These are phyloP conservation scores for Karstenula rhodostoma DNA, from an alignment of 2,329 filamentous ascomycete species.

Conservation along the genomic window DNA sequence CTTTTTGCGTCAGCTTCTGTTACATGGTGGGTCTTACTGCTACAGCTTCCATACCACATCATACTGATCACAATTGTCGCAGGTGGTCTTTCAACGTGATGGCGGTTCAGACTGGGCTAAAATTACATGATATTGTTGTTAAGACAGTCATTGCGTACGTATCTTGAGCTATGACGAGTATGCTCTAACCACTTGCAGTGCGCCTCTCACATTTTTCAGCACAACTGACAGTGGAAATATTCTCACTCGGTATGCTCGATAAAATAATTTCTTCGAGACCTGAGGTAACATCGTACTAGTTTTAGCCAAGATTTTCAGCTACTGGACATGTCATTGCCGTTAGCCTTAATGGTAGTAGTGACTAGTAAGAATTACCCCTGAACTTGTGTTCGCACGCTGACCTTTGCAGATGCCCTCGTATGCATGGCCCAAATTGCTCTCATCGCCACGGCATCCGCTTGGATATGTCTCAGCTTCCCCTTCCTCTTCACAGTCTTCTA, in stretches of 20 bases:
- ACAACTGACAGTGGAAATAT: slow-evolving; percentile 8
- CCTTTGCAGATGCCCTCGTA: not conserved
- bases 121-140: slow-evolving; percentile 12
- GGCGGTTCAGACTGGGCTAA: slow-evolving; percentile 4
- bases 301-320: slow-evolving; percentile 23
- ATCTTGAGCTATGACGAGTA: no score
- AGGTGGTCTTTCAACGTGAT: slow-evolving; percentile 8
- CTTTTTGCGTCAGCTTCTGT: slow-evolving; percentile 3
- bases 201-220: slow-evolving; percentile 7
- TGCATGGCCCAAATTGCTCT: slow-evolving; percentile 4
- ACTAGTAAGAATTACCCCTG: not conserved
- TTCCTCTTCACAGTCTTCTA: slow-evolving; percentile 40
- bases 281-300: not conserved
- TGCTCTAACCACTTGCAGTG: no score
- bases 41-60: no score
- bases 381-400: no score
- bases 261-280: no score
- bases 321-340: slow-evolving; percentile 15
- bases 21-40: not conserved
- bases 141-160: not conserved
- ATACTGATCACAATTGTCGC: no score
- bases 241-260: slow-evolving; percentile 2
- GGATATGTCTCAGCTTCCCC: slow-evolving; percentile 39
- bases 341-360: slow-evolving; percentile 2
- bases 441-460: slow-evolving; percentile 1